Conservation (phyloP, 441 rosid species). For the Brassica hybrid region DNA sequence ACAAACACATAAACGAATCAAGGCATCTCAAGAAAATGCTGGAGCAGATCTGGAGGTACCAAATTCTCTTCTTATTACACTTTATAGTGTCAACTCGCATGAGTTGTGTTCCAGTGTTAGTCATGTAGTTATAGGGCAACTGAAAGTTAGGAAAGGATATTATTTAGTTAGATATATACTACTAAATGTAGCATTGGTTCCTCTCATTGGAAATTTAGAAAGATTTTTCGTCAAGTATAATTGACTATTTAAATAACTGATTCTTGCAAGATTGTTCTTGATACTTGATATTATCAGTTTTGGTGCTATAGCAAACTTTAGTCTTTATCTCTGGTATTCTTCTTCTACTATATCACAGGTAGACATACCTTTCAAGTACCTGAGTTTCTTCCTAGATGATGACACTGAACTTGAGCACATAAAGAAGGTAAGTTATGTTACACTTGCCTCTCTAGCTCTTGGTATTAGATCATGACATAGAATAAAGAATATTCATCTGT, state of each 20-base stretch:
- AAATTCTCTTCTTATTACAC: not conserved
- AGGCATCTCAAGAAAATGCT: too few relatives aligned
- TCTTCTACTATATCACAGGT: conserved; percentile 55
- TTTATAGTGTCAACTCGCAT: not conserved
- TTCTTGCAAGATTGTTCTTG: not conserved
- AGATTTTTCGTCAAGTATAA: too few relatives aligned
- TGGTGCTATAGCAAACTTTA: not conserved
- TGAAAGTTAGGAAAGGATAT: not conserved
- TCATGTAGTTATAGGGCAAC: not conserved
- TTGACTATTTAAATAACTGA: too few relatives aligned
- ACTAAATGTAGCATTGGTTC: not conserved
- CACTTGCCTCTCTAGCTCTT: not conserved
- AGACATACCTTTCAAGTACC: conserved; percentile 82
- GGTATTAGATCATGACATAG: conserved; percentile 8
- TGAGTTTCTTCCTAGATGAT: conserved; percentile 80
- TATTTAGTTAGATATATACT: not conserved
- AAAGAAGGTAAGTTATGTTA: conserved; percentile 53
- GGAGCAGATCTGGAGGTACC: too few relatives aligned
- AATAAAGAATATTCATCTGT: conserved; percentile 5
- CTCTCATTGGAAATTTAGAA: not conserved
- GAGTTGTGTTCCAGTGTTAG: not conserved
- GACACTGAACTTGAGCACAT: conserved; percentile 83
- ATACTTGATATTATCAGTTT: not conserved
- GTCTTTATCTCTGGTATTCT: not conserved
- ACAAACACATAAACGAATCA: too few relatives aligned